A percentile compares a stretch with the other conserved stretches of the same genome.
Evolutionary conservation across 2,329 filamentous ascomycete species (phyloP).

Genomic region (Biscogniauxia sp.): DNA sequence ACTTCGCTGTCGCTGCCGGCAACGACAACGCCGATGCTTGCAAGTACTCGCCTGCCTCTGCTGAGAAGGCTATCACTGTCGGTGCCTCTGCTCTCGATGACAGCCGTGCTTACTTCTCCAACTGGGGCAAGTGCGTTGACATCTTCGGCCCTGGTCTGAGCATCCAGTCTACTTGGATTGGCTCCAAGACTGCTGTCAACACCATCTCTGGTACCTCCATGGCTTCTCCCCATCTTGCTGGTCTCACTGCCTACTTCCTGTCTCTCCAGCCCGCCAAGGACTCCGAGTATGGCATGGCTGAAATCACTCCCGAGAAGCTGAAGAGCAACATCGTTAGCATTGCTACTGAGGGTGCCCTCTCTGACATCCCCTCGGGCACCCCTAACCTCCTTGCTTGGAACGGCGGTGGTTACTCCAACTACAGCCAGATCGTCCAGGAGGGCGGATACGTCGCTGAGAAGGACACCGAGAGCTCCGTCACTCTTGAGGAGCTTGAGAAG

Average conservation of each 20-base stretch:
- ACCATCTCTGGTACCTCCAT: slow-evolving; percentile 99
- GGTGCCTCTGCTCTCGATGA: slow-evolving; percentile 92
- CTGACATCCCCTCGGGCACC: slow-evolving; percentile 80
- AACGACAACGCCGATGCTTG: slow-evolving; percentile 99
- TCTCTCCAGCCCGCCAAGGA: slow-evolving; percentile 89
- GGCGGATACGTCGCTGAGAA: slow-evolving; percentile 64
- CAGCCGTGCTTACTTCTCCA: slow-evolving; percentile 99
- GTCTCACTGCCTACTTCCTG: slow-evolving; percentile 96
- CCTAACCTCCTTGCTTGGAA: slow-evolving; percentile 98
- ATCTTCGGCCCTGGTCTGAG: slow-evolving; percentile 97
- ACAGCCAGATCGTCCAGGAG: slow-evolving; percentile 72
- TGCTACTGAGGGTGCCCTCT: slow-evolving; percentile 74
- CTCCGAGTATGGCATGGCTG: slow-evolving; percentile 86
- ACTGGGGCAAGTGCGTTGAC: slow-evolving; percentile 99
- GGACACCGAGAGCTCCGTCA: slow-evolving; percentile 38
- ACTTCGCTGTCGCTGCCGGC: slow-evolving; percentile 97
- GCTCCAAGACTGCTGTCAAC: slow-evolving; percentile 93
- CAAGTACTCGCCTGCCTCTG: slow-evolving; percentile 97
- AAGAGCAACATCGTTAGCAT: slow-evolving; percentile 85
- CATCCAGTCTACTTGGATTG: slow-evolving; percentile 98
- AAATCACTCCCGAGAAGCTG: slow-evolving; percentile 89
- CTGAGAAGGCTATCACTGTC: slow-evolving; percentile 88
- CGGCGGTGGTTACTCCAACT: slow-evolving; percentile 93
- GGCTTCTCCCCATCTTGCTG: slow-evolving; percentile 95
- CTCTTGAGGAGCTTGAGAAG: slow-evolving; percentile 60